These are phyloP conservation scores for Pseudofabraea citricarpa DNA, from an alignment of 2,329 filamentous ascomycete genomes.

Conservation along the genomic window DNA sequence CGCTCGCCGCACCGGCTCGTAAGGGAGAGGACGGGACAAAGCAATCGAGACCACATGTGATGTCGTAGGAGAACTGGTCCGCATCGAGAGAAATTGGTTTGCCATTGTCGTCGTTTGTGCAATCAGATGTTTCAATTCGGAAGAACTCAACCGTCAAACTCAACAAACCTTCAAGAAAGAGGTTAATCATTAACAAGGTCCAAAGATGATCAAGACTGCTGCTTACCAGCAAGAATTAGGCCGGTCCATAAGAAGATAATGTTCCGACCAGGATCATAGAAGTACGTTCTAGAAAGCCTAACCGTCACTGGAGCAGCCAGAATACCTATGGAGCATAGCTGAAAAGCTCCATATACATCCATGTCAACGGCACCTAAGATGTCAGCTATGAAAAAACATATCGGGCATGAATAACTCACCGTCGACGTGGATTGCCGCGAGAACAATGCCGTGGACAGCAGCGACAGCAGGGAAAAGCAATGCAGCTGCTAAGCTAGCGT, in stretches of 20 bases:
- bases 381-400: not conserved
- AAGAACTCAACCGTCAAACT: conserved; percentile 63
- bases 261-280: conserved; percentile 57
- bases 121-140: conserved; percentile 40
- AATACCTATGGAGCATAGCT: conserved; percentile 62
- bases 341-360: conserved; percentile 65
- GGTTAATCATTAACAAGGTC: conserved; percentile 3
- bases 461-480: conserved; percentile 59
- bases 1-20: conserved; percentile 48
- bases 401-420: conserved; percentile 34
- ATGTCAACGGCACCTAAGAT: conserved; percentile 56
- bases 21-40: conserved; percentile 48
- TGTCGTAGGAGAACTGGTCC: conserved; percentile 39
- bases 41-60: conserved; percentile 44
- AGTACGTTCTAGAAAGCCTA: conserved; percentile 57
- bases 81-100: conserved; percentile 30
- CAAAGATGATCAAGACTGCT: not conserved
- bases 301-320: conserved; percentile 59
- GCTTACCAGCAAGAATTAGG: conserved; percentile 52
- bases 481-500: conserved; percentile 58
- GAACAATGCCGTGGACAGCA: conserved; percentile 57
- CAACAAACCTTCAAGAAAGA: conserved; percentile 40
- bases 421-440: conserved; percentile 53
- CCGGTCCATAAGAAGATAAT: conserved; percentile 63
- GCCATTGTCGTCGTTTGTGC: conserved; percentile 34